These are phyloP conservation scores for Komagataella pastoris DNA, from an alignment of 805 yeast genomes.

Conservation along the genomic window DNA sequence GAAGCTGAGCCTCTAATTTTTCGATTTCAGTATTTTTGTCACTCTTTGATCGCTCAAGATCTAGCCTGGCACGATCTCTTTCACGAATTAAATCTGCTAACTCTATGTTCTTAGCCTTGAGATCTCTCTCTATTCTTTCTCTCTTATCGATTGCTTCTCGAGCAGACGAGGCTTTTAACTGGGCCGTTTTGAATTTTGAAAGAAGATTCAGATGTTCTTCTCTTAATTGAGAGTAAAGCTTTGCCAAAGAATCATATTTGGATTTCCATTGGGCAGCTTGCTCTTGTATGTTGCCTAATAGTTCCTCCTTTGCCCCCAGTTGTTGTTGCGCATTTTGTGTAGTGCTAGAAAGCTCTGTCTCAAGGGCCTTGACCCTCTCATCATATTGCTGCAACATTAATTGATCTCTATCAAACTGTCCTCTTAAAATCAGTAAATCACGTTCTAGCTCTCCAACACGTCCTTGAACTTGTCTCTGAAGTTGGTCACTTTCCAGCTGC, in stretches of 20 bases:
- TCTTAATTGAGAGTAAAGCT: conserved; percentile 78
- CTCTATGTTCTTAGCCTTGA: conserved; percentile 77
- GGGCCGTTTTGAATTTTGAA: conserved; percentile 65
- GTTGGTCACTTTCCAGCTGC: conserved; percentile 51
- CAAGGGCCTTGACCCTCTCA: conserved; percentile 68
- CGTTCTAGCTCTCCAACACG: conserved; percentile 72
- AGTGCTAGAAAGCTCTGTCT: conserved; percentile 50
- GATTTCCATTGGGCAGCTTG: conserved; percentile 70
- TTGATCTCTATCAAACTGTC: conserved; percentile 81
- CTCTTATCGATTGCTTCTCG: conserved; percentile 81
- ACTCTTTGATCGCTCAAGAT: conserved; percentile 58
- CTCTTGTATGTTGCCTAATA: conserved; percentile 51
- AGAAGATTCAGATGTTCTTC: conserved; percentile 80
- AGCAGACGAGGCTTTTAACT: conserved; percentile 78
- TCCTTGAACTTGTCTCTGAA: conserved; percentile 64
- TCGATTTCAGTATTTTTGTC: conserved; percentile 54
- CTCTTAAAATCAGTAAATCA: conserved; percentile 59
- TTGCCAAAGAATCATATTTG: conserved; percentile 83
- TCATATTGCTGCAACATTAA: conserved; percentile 78
- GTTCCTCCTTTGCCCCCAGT: conserved; percentile 64
- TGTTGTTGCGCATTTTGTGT: conserved; percentile 60
- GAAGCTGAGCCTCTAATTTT: conserved; percentile 46
- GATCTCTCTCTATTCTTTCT: conserved; percentile 69
- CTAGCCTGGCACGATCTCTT: conserved; percentile 79
- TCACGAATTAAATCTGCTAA: conserved; percentile 82